phyloP scores from a whole-genome alignment of 2,329 filamentous ascomycete genomes.

The Paraphoma chrysanthemicola region DNA sequence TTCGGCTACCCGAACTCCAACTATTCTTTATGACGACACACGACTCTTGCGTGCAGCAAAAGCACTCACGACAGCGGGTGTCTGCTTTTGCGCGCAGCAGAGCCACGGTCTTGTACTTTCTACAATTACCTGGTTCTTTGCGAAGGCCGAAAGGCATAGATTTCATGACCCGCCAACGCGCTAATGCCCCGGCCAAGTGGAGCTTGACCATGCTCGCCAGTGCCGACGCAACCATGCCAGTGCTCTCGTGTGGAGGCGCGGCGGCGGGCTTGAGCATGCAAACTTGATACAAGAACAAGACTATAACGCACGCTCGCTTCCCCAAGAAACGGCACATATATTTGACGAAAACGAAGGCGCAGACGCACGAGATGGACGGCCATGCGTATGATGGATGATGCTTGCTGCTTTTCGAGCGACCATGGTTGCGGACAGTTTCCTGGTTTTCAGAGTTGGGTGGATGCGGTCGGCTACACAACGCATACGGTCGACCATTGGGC shows the following conservation, averaged over 20 bases:
- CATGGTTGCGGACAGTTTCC: slow-evolving; percentile 28
- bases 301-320: slow-evolving; percentile 10
- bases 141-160: slow-evolving; percentile 23
- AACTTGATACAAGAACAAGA: slow-evolving; percentile 1
- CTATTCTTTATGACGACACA: slow-evolving; percentile 43
- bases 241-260: background rate
- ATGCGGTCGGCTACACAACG: slow-evolving; percentile 17
- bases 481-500: slow-evolving; percentile 15
- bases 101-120: slow-evolving; percentile 47
- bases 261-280: background rate
- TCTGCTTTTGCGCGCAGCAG: slow-evolving; percentile 36
- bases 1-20: slow-evolving; percentile 35
- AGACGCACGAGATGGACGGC: slow-evolving; percentile 34
- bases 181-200: background rate
- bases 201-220: background rate
- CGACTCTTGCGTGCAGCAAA: slow-evolving; percentile 46
- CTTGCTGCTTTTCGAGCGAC: slow-evolving; percentile 26
- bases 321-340: slow-evolving; percentile 17
- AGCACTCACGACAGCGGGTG: slow-evolving; percentile 37
- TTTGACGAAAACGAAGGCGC: slow-evolving; percentile 38
- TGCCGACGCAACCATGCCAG: background rate
- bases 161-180: slow-evolving; percentile 9
- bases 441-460: slow-evolving; percentile 32
- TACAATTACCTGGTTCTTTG: slow-evolving; percentile 34
- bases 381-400: slow-evolving; percentile 33